Evolutionary conservation across 768 basidiomycete species (phyloP), one percentile per base, ranked within the genome.

Genomic region (Boletus rufocinnamomeus): DNA sequence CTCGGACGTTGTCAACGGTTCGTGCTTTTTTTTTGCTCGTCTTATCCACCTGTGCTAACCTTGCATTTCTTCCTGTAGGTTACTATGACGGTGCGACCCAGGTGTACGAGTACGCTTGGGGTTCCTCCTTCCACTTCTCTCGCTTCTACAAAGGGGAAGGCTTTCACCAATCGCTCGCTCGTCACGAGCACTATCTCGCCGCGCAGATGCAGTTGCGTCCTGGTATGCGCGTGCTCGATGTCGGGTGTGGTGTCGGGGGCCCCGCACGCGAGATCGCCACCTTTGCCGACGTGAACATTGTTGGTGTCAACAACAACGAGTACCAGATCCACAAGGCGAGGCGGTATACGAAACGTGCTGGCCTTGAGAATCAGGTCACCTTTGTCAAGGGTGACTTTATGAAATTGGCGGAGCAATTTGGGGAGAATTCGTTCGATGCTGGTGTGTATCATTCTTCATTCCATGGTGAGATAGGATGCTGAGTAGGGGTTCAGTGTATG

Each of bases 51-150:
- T 10, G 7, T 51, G 28, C 28, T 47, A 0, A 45, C 14, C 7
- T 30, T 10, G 8, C 25, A 8, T 8, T 41, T 25, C 25, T 27
- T 44, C 19, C 4, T n/a, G 5, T 51, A 93, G 94, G 94, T 44
- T 98, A 96, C 78, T 99, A 98, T 65, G 95, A 99, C 72, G 96
- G 93, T 65, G 94, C 93, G 8, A 98, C 96, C 4, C 86, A 93
- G 70, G 79, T 98, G 58, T 97, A 98, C 77, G 95, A 98, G 73
- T 97, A 91, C 67, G 95, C 91, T 52, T 93, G 94, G 95, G 84
- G 84, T 2, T 80, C 86, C 55, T 93, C 88, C 6, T 97, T 97
- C 85, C 95, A 98, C 76, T 97, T 97, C 74, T 96, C 91, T 56
- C 93, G 96, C 35, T 98, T 96, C 81, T 94, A 90, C 84, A 89